Conservation (phyloP, 352 stramenopile genomes). For the Phytophthora melonis region DNA sequence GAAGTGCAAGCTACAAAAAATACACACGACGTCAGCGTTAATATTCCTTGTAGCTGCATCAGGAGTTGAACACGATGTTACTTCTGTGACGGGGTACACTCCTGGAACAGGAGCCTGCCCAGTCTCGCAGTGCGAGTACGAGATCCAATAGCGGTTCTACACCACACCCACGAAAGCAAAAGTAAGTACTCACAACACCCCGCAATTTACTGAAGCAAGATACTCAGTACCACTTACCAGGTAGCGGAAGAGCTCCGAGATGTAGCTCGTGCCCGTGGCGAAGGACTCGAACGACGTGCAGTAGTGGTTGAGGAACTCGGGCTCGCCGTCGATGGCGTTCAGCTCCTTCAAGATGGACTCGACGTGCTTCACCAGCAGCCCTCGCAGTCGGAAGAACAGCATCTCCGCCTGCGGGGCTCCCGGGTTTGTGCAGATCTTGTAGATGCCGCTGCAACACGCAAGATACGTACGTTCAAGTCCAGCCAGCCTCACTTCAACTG, state of each 20-base stretch:
- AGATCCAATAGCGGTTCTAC: conserved; percentile 90
- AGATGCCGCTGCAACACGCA: conserved; percentile 65
- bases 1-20: conserved; percentile 69
- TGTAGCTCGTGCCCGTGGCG: conserved; percentile 78
- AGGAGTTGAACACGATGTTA: conserved; percentile 22
- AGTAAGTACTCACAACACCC: neutral
- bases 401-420: conserved; percentile 82
- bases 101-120: conserved; percentile 84
- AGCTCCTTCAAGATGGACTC: conserved; percentile 72
- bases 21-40: neutral
- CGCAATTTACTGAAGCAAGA: neutral
- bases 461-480: neutral
- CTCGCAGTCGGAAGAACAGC: conserved; percentile 83
- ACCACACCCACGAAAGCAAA: neutral
- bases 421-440: conserved; percentile 91
- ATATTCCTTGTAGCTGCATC: neutral
- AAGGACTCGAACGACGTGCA: conserved; percentile 78
- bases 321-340: conserved; percentile 63
- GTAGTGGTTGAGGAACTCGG: conserved; percentile 75
- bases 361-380: conserved; percentile 74
- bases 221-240: conserved; percentile 42
- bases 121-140: conserved; percentile 87
- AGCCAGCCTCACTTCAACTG: neutral
- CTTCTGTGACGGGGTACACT: conserved; percentile 86
- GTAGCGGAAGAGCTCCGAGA: conserved; percentile 87